These are phyloP conservation scores for Thelonectria blattea DNA, from an alignment of 2,329 filamentous ascomycete genomes.

Conservation along the genomic window DNA sequence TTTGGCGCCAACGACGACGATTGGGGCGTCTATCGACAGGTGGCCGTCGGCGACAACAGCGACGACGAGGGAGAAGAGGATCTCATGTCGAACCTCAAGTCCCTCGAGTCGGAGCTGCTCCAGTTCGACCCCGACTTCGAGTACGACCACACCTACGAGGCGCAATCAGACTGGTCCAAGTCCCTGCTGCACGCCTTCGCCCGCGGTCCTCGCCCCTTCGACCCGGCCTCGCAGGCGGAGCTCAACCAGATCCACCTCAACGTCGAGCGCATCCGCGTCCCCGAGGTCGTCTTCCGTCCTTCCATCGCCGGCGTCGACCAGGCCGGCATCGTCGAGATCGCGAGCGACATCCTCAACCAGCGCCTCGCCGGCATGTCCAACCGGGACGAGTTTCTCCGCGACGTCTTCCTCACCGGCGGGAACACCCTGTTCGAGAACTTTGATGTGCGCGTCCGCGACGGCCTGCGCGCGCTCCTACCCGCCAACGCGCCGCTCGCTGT, in stretches of 20 bases:
- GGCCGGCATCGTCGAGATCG: constrained; percentile 90
- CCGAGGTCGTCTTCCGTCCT: constrained; percentile 91
- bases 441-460: constrained; percentile 77
- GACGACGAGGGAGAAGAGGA: constrained; percentile 95
- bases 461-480: constrained; percentile 75
- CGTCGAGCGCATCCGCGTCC: constrained; percentile 92
- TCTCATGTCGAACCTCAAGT: constrained; percentile 73
- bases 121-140: constrained; percentile 87
- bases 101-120: constrained; percentile 83
- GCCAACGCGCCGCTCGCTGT: constrained; percentile 71
- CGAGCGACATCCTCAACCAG: constrained; percentile 85
- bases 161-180: constrained; percentile 95
- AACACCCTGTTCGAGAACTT: constrained; percentile 87
- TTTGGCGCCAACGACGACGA: constrained; percentile 98
- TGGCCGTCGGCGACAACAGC: constrained; percentile 80
- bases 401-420: constrained; percentile 95
- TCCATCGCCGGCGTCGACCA: constrained; percentile 92
- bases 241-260: constrained; percentile 92
- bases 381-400: constrained; percentile 75
- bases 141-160: constrained; percentile 89
- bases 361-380: constrained; percentile 66
- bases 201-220: constrained; percentile 85
- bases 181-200: constrained; percentile 88
- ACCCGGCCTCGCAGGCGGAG: constrained; percentile 78
- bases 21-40: constrained; percentile 95